Evolutionary conservation across 2,329 filamentous ascomycete species (phyloP).

Genomic region (Diaporthe destruens): DNA sequence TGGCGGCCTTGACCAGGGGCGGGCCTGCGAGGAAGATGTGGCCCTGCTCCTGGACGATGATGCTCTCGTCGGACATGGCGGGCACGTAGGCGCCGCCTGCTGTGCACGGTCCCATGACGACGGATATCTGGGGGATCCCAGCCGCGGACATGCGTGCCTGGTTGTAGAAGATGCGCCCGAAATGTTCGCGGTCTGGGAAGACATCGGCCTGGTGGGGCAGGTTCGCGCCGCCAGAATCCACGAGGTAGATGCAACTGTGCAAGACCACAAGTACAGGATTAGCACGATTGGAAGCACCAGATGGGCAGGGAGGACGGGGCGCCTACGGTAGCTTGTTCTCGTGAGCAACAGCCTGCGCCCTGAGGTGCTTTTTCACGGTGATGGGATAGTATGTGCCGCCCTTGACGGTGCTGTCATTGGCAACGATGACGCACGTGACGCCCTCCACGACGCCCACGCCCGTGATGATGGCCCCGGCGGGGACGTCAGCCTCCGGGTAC

Average conservation of each 20-base stretch:
- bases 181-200: slow-evolving; percentile 94
- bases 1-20: slow-evolving; percentile 94
- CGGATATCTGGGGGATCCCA: slow-evolving; percentile 92
- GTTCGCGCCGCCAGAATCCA: slow-evolving; percentile 95
- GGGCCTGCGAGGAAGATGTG: slow-evolving; percentile 97
- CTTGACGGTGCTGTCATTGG: slow-evolving; percentile 97
- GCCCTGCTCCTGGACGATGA: slow-evolving; percentile 96
- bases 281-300: slow-evolving; percentile 16
- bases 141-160: slow-evolving; percentile 91
- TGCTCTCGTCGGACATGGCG: slow-evolving; percentile 96
- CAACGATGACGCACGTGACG: slow-evolving; percentile 91
- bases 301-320: not conserved
- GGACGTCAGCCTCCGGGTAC: slow-evolving; percentile 88
- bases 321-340: slow-evolving; percentile 82
- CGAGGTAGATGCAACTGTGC: slow-evolving; percentile 86
- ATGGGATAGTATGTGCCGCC: slow-evolving; percentile 97
- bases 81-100: slow-evolving; percentile 96
- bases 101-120: slow-evolving; percentile 98
- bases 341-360: slow-evolving; percentile 89
- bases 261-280: not conserved
- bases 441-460: slow-evolving; percentile 92
- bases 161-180: slow-evolving; percentile 98
- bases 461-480: slow-evolving; percentile 91
- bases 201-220: slow-evolving; percentile 95
- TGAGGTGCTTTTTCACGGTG: slow-evolving; percentile 96